These are phyloP conservation scores for Eragrostis tef DNA, from an alignment of 202 grass and related monocot genomes.

Conservation along the genomic window DNA sequence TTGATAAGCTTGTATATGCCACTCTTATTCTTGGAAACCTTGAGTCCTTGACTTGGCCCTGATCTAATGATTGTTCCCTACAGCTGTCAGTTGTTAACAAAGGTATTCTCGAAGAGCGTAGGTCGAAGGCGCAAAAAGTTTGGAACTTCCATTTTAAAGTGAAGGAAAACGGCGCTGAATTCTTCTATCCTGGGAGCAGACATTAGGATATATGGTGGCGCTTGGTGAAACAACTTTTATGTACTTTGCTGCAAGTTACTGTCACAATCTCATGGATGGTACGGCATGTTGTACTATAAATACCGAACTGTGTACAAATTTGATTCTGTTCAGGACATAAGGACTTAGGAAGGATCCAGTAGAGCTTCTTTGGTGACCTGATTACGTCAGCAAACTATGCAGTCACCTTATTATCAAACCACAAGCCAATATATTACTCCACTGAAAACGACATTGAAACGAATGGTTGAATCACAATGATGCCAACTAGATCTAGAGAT, in stretches of 20 bases:
- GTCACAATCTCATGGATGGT: background rate
- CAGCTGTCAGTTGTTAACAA: conserved; percentile 80
- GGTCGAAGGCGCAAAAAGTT: conserved; percentile 52
- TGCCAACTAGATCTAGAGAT: background rate
- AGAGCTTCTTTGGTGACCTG: background rate
- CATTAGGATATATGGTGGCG: conserved; percentile 44
- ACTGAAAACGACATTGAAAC: background rate
- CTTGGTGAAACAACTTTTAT: background rate
- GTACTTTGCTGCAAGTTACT: background rate
- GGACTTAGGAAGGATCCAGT: background rate
- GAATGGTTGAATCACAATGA: background rate
- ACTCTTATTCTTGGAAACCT: background rate
- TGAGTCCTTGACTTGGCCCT: background rate
- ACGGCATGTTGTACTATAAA: background rate
- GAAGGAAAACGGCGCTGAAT: conserved; percentile 73
- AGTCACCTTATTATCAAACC: background rate
- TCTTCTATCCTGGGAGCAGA: conserved; percentile 78
- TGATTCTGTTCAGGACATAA: background rate
- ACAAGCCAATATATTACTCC: background rate
- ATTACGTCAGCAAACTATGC: background rate
- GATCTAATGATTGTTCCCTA: conserved; percentile 25
- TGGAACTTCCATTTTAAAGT: conserved; percentile 88
- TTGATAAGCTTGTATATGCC: conserved; percentile 5
- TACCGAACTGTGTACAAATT: background rate
- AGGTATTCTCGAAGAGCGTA: conserved; percentile 36